phyloP scores from a whole-genome alignment of 2,329 filamentous ascomycete genomes.

The Penicillium brevicompactum region DNA sequence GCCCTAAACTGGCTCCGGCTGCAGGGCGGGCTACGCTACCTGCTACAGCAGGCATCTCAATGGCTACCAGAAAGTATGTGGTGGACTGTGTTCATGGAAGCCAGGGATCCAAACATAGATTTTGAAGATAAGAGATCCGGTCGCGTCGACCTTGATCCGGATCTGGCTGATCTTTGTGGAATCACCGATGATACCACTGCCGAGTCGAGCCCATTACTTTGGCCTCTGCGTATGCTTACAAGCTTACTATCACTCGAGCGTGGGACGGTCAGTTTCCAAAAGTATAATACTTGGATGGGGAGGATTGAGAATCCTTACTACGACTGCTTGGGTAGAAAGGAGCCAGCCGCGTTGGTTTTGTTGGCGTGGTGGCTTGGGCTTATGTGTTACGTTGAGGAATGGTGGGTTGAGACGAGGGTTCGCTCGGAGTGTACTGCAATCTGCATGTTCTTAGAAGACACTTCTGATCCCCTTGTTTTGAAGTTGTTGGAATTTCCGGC shows the following conservation, averaged over 20 bases:
- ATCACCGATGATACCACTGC: constrained; percentile 33
- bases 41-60: constrained; percentile 27
- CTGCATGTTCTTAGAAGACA: constrained; percentile 39
- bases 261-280: constrained; percentile 21
- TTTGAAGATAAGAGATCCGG: constrained; percentile 34
- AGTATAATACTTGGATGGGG: constrained; percentile 39
- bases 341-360: constrained; percentile 35
- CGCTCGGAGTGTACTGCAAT: constrained; percentile 40
- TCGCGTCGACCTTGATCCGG: constrained; percentile 30
- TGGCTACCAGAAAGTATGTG: constrained; percentile 39
- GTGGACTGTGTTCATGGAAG: constrained; percentile 34
- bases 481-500: constrained; percentile 38
- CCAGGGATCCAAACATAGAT: constrained; percentile 20
- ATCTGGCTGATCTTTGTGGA: constrained; percentile 37
- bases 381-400: constrained; percentile 27
- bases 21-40: constrained; percentile 36
- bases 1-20: constrained; percentile 41
- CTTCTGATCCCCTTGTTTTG: constrained; percentile 29
- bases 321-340: constrained; percentile 31
- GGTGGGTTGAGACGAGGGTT: constrained; percentile 35
- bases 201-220: constrained; percentile 39
- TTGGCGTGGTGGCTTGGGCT: constrained; percentile 40
- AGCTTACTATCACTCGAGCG: constrained; percentile 33
- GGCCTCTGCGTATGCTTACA: constrained; percentile 38
- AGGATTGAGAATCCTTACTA: constrained; percentile 33